Evolutionary conservation across 2,329 filamentous ascomycete species (phyloP).

Genomic region (Chaetothyriales sp.): DNA sequence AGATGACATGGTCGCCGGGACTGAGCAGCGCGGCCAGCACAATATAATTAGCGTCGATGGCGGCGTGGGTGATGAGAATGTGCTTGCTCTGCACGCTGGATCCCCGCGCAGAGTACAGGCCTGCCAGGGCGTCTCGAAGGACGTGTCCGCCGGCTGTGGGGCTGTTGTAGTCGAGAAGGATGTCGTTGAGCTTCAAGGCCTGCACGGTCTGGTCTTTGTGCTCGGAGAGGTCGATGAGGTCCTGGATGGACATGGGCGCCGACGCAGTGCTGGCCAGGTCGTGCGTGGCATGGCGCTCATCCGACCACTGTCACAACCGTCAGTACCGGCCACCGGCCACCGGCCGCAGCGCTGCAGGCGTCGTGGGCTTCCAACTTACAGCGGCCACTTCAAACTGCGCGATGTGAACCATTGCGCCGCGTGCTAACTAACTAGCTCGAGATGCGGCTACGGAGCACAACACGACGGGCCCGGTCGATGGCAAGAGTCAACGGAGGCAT

Average conservation of each 20-base stretch:
- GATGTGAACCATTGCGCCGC: slow-evolving; percentile 27
- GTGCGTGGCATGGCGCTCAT: slow-evolving; percentile 5
- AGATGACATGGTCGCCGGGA: slow-evolving; percentile 69
- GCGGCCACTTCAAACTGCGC: slow-evolving; percentile 49
- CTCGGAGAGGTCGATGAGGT: slow-evolving; percentile 47
- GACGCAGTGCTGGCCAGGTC: slow-evolving; percentile 74
- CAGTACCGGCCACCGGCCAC: background rate
- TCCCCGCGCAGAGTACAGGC: slow-evolving; percentile 31
- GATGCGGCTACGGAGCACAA: too few species aligned
- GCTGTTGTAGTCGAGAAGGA: slow-evolving; percentile 19
- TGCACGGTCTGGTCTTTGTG: slow-evolving; percentile 17
- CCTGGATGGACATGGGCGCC: slow-evolving; percentile 57
- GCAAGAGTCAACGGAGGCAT: too few species aligned
- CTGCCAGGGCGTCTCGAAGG: slow-evolving; percentile 22
- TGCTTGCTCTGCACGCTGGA: slow-evolving; percentile 44
- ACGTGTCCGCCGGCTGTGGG: slow-evolving; percentile 17
- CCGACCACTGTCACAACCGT: slow-evolving; percentile 5
- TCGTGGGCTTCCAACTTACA: slow-evolving; percentile 27
- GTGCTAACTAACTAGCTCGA: background rate
- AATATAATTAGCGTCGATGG: slow-evolving; percentile 76
- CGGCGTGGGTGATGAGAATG: slow-evolving; percentile 64
- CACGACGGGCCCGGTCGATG: too few species aligned
- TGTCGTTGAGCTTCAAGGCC: slow-evolving; percentile 13
- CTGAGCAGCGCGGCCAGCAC: slow-evolving; percentile 58
- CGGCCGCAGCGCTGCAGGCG: background rate